These are phyloP conservation scores for Ophiostoma novo-ulmi DNA, from an alignment of 2,329 filamentous ascomycete species.

Conservation along the genomic window DNA sequence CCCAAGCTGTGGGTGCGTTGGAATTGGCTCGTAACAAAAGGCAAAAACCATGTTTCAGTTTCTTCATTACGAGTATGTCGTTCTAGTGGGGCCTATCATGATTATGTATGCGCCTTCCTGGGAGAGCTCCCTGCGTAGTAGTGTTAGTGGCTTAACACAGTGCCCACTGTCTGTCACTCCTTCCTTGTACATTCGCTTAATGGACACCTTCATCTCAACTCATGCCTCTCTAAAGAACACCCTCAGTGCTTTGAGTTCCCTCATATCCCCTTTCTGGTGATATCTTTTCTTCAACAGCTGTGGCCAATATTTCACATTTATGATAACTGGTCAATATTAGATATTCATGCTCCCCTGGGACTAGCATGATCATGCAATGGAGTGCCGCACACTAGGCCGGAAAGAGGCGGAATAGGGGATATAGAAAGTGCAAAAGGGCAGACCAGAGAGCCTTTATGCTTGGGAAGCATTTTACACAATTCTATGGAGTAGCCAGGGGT, in stretches of 20 bases:
- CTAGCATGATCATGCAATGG: slow-evolving; percentile 12
- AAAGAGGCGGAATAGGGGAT: slow-evolving; percentile 17
- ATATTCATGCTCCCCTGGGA: neutral
- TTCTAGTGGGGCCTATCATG: neutral
- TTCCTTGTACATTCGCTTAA: neutral
- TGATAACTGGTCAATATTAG: too few species aligned
- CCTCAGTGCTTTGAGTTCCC: neutral
- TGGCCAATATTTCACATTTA: neutral
- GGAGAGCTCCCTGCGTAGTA: neutral
- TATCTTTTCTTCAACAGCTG: neutral
- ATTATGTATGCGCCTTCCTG: neutral
- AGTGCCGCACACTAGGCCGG: slow-evolving; percentile 21
- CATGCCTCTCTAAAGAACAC: neutral
- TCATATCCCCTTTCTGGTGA: too few species aligned
- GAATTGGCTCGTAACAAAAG: neutral
- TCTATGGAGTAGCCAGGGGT: neutral
- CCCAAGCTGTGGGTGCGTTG: slow-evolving; percentile 6
- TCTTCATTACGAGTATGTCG: neutral
- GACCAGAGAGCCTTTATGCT: neutral
- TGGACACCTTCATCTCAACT: neutral
- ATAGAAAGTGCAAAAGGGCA: neutral
- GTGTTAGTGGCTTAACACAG: neutral
- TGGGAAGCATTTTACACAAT: neutral
- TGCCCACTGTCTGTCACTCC: neutral
- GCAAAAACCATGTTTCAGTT: slow-evolving; percentile 13